phyloP scores from a whole-genome alignment of 352 stramenopile species.

The Pythium dissotocum region DNA sequence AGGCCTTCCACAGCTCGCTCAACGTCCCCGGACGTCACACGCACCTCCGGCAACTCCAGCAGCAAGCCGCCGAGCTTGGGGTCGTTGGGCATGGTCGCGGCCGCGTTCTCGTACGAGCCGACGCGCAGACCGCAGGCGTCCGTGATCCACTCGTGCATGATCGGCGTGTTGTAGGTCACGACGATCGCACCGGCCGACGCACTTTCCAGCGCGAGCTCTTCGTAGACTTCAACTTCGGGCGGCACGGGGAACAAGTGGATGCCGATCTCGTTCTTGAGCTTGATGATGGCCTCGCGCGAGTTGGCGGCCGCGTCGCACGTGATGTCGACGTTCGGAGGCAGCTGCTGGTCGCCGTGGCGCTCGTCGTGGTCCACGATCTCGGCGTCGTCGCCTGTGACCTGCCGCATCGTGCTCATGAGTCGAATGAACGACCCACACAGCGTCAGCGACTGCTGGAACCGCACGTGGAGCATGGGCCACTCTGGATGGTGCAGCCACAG shows the following conservation, averaged over 20 bases:
- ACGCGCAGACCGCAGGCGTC: constrained; percentile 56
- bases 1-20: constrained; percentile 49
- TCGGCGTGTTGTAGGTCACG: constrained; percentile 65
- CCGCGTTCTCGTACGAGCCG: constrained; percentile 46
- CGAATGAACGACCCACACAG: constrained; percentile 55
- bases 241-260: constrained; percentile 70
- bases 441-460: constrained; percentile 48
- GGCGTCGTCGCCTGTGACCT: constrained; percentile 29
- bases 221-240: constrained; percentile 50
- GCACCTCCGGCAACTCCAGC: constrained; percentile 46
- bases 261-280: constrained; percentile 63
- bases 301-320: constrained; percentile 50
- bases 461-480: constrained; percentile 66
- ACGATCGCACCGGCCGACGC: constrained; percentile 53
- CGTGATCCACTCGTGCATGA: constrained; percentile 77
- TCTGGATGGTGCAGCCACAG: constrained; percentile 57
- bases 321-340: constrained; percentile 55
- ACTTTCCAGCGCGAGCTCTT: constrained; percentile 60
- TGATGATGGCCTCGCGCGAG: constrained; percentile 38
- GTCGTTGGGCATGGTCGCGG: neutral
- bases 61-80: constrained; percentile 7
- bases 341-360: constrained; percentile 14
- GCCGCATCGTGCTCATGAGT: constrained; percentile 42
- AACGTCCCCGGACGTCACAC: constrained; percentile 55
- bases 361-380: constrained; percentile 25